Base-by-base conservation (phyloP, 768 basidiomycete species). In the Hygrocybe coccinea region DNA sequence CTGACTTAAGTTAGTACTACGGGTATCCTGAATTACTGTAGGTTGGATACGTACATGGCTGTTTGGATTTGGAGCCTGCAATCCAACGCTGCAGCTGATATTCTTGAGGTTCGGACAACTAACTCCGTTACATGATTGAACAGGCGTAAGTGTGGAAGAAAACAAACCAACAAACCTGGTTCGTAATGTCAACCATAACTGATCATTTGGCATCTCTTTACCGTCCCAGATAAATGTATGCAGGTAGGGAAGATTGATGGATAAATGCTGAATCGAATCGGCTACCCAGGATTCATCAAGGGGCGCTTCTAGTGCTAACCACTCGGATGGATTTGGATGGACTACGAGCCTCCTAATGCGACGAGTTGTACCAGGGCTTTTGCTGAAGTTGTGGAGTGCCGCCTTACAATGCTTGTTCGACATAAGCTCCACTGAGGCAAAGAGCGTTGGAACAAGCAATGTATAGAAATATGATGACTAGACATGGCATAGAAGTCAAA, bases 21-120 rank as follows among this genome's bases (percentile, higher is more conserved):
- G 1, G 39, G 15, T 5, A n/a, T 5, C 10, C 44, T 14, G 33
- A 24, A 5, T 11, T 34, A 46, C 0, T 15, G 3, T 29, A 47
- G 1, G 2, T n/a, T n/a, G n/a, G 12, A 14, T 0, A 57, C 59
- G 22, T 35, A 59, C 60, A 43, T 58, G 54, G 41, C 25, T 50
- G 7, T 39, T 46, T 2, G 56, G 50, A 12, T 54, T 35, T 6
- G 54, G 29, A 21, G 22, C n/a, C 8, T 36, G 21, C 6, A 24
- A 55, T 11, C 51, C 57, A n/a, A 50, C 47, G 6, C 22, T 51
- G 1, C 47, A 41, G 7, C 17, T 34, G 2, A 58, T 17, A 21
- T 39, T 37, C 14, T 34, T 49, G 17, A 61, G 55, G n/a, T 37
- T 4, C 21, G 60, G 60, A 24, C 60, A 61, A 6, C 60, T 61